These are phyloP conservation scores for Gossypium aridum DNA, from an alignment of 441 rosid genomes.

Conservation along the genomic window DNA sequence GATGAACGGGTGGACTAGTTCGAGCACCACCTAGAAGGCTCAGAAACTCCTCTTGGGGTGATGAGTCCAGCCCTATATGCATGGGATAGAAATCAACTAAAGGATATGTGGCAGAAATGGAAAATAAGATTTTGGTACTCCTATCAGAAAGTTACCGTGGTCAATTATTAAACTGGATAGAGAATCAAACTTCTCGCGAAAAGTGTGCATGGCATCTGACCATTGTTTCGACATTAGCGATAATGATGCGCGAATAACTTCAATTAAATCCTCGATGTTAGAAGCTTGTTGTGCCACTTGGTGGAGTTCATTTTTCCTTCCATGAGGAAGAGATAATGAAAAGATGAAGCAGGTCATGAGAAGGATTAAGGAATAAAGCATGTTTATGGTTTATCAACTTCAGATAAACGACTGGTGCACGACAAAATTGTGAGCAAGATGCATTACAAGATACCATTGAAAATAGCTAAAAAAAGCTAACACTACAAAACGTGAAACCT, in stretches of 20 bases:
- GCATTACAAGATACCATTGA: not conserved
- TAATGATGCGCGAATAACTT: constrained; percentile 66
- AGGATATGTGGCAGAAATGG: constrained; percentile 13
- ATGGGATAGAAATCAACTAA: constrained; percentile 18
- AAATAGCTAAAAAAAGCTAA: not conserved
- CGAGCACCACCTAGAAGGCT: constrained; percentile 89
- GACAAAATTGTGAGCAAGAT: not conserved
- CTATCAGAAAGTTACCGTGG: constrained; percentile 47
- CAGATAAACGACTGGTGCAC: not conserved
- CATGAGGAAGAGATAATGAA: not conserved
- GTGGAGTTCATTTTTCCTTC: constrained; percentile 85
- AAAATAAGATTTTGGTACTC: constrained; percentile 9
- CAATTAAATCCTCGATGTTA: constrained; percentile 76
- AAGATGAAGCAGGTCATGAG: not conserved
- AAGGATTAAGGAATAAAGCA: not conserved
- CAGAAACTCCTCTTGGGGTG: constrained; percentile 91
- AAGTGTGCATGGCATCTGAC: constrained; percentile 78
- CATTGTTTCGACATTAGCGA: constrained; percentile 83
- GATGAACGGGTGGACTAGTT: constrained; percentile 89
- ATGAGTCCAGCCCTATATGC: constrained; percentile 65
- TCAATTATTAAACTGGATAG: constrained; percentile 61
- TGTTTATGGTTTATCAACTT: not conserved
- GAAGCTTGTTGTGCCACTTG: constrained; percentile 97
- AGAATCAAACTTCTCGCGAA: constrained; percentile 74
- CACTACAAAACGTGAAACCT: constrained; percentile 8